Evolutionary conservation across 2,329 filamentous ascomycete species (phyloP).

Genomic region (Arthrobotrys pseudoclavata): DNA sequence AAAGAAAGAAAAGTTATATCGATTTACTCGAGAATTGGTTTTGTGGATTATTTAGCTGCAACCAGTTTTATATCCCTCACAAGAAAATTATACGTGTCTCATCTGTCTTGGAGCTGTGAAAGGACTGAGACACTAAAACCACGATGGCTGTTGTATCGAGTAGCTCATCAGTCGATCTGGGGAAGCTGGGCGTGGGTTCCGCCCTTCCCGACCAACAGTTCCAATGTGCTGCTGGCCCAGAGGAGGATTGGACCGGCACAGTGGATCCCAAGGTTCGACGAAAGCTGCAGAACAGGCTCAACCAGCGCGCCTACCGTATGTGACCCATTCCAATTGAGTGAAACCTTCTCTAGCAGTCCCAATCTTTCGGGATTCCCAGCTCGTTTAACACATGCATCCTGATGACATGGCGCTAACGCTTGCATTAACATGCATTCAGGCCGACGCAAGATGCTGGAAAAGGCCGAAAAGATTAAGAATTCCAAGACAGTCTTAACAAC

Average conservation of each 20-base stretch:
- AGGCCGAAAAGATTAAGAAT: constrained; percentile 53
- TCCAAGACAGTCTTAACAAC: constrained; percentile 43
- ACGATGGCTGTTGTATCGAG: constrained; percentile 55
- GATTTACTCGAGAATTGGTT: background rate
- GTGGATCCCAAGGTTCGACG: constrained; percentile 61
- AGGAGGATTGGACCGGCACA: constrained; percentile 63
- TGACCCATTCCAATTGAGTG: constrained; percentile 8
- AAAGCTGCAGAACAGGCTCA: constrained; percentile 62
- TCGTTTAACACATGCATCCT: constrained; percentile 41
- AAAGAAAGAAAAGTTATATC: background rate
- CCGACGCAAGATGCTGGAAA: constrained; percentile 59
- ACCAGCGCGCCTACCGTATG: constrained; percentile 62
- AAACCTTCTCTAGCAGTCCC: background rate
- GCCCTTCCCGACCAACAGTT: constrained; percentile 58
- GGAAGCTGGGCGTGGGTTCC: constrained; percentile 54
- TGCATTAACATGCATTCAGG: constrained; percentile 46
- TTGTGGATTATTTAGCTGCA: constrained; percentile 1
- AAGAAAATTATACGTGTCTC: background rate
- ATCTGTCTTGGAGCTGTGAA: background rate
- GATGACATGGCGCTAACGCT: constrained; percentile 53
- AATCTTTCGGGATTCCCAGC: constrained; percentile 18
- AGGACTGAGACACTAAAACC: constrained; percentile 33
- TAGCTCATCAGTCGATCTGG: constrained; percentile 51
- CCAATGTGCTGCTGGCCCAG: constrained; percentile 56
- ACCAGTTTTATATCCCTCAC: constrained; percentile 5